A percentile compares a stretch with the other conserved stretches of the same genome.
phyloP scores from a whole-genome alignment of 176 grass and related monocot genomes.

The Ensete ventricosum region DNA sequence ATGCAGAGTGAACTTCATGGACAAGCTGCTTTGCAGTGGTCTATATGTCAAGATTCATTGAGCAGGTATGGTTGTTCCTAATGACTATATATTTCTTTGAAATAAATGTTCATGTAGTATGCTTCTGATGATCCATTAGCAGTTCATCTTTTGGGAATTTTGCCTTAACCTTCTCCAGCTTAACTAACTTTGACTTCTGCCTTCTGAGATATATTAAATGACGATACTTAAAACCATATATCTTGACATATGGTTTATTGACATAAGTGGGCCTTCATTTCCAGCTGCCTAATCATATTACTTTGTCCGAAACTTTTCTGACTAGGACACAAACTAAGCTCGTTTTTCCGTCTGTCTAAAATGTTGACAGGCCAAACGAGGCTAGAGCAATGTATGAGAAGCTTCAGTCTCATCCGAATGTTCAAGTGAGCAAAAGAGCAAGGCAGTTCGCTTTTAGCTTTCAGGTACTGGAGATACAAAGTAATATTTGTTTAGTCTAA shows the following conservation, averaged over 20 bases:
- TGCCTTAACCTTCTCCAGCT: no score
- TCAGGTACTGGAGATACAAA: slow-evolving; percentile 34
- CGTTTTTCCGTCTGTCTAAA: background rate
- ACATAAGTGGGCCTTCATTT: background rate
- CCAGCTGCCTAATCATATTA: background rate
- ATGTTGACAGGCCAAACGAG: slow-evolving; percentile 58
- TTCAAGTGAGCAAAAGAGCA: slow-evolving; percentile 60
- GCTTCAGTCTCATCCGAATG: slow-evolving; percentile 66
- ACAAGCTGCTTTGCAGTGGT: slow-evolving; percentile 76
- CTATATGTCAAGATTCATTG: slow-evolving; percentile 91
- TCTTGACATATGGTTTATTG: no score
- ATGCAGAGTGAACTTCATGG: slow-evolving; percentile 83
- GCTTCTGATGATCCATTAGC: no score
- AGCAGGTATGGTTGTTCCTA: slow-evolving; percentile 34
- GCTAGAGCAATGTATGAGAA: slow-evolving; percentile 81
- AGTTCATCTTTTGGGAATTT: no score
- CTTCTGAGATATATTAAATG: no score
- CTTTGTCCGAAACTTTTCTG: slow-evolving; percentile 5
- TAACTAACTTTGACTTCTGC: no score
- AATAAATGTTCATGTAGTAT: no score
- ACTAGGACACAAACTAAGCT: background rate
- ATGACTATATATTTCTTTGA: background rate
- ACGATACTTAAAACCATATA: no score
- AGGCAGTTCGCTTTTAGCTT: slow-evolving; percentile 76
- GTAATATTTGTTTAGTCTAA: background rate